phyloP scores from a whole-genome alignment of 495 filamentous ascomycete species.

The Lophium mytilinum region DNA sequence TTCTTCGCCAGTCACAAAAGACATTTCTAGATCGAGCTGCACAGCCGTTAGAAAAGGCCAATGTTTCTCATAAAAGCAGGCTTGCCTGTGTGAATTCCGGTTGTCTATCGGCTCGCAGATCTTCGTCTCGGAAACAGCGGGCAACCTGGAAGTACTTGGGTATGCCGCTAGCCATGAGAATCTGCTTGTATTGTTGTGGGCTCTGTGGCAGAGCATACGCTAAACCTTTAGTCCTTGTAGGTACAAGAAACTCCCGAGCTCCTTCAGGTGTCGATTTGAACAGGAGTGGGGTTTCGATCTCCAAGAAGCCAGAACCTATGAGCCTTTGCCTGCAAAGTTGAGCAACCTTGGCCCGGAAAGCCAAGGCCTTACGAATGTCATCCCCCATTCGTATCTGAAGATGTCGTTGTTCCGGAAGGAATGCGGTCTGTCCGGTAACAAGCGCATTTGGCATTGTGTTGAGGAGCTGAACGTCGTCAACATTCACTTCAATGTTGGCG shows the following conservation, averaged over 20 bases:
- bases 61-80: neutral
- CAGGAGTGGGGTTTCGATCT: slow-evolving; percentile 85
- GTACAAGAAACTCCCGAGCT: slow-evolving; percentile 91
- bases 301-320: slow-evolving; percentile 46
- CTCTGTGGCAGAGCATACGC: slow-evolving; percentile 93
- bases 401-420: slow-evolving; percentile 66
- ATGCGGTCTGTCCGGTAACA: slow-evolving; percentile 59
- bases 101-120: slow-evolving; percentile 84
- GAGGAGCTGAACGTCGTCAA: slow-evolving; percentile 56
- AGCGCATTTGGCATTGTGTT: slow-evolving; percentile 77
- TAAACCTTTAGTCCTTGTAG: slow-evolving; percentile 62
- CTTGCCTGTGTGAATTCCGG: slow-evolving; percentile 91
- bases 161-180: slow-evolving; percentile 87
- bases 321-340: slow-evolving; percentile 47
- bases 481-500: slow-evolving; percentile 50
- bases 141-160: slow-evolving; percentile 84
- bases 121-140: slow-evolving; percentile 91
- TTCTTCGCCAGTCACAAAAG: slow-evolving; percentile 64
- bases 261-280: slow-evolving; percentile 98
- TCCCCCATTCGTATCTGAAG: slow-evolving; percentile 71
- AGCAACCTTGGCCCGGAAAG: slow-evolving; percentile 48
- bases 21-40: slow-evolving; percentile 87
- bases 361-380: slow-evolving; percentile 53
- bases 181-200: slow-evolving; percentile 97
- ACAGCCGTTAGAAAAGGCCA: neutral